Evolutionary conservation across 2,329 filamentous ascomycete species (phyloP), one percentile per base, ranked within the genome.

Genomic region (Claviceps sp.): DNA sequence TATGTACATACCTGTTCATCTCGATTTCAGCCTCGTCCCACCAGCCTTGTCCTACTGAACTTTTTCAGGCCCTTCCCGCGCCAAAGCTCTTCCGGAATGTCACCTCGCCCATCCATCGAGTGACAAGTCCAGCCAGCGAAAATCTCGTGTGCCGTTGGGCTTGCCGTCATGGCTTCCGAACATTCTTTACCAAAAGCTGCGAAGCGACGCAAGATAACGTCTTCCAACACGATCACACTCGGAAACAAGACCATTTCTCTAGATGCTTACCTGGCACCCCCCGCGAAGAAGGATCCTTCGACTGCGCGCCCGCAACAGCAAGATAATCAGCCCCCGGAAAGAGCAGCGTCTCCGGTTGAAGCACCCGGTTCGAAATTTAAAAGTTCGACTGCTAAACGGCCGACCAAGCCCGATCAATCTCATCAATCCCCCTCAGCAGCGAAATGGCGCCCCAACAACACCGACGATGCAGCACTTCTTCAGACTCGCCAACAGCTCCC

Each of bases 401-500:
- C 30, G 11, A 3, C 30, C 30, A 34, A 34, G 30, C 11, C 17
- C 2, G 16, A 46, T 38, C 11, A 11, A 13, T 19, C n/a, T 6
- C 43, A 22, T 22, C 4, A 5, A 14, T 5, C 26, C 17, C 39
- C 13, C n/a, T 17, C 42, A 13, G n/a, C 17, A n/a, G 30, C n/a
- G 24, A 26, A 52, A 48, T 51, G 52, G 37, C 57, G 52, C 17
- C 40, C 48, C 38, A 56, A 56, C 39, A 55, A 49, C 34, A 56
- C 54, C 11, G 65, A 65, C 40, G 67, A 71, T 41, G 57, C 62
- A 2, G 58, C 56, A 1, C 58, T 71, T 7, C 62, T 74, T 24
- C 68, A 70, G 48, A 68, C 73, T 6, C 79, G 89, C 22, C 80
- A 85, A 62, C 73, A 80, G 14, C 75, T 96, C 3, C 90, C 90